Conservation (phyloP, 2,329 filamentous ascomycete genomes). For the Fusarium abutilonis region DNA sequence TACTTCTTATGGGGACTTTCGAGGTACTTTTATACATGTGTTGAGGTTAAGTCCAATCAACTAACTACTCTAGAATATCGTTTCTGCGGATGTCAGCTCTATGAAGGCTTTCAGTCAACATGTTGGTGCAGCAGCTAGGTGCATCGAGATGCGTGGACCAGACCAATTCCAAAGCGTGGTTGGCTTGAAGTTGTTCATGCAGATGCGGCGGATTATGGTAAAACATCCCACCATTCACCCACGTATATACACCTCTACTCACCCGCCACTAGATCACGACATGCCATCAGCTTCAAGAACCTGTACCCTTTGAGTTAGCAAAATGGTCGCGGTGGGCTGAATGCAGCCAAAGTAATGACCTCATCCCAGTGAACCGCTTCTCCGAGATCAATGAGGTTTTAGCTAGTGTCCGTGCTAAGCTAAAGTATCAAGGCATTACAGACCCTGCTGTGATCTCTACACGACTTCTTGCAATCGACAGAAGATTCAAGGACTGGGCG, state of each 20-base stretch:
- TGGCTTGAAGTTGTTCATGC: constrained; percentile 29
- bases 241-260: background rate
- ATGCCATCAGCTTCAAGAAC: constrained; percentile 40
- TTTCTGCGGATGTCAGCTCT: constrained; percentile 22
- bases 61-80: constrained; percentile 22
- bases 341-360: background rate
- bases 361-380: constrained; percentile 19
- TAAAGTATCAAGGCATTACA: constrained; percentile 24
- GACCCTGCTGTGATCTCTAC: constrained; percentile 15
- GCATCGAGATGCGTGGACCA: constrained; percentile 37
- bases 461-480: constrained; percentile 26
- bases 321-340: constrained; percentile 37
- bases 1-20: constrained; percentile 39
- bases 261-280: constrained; percentile 25
- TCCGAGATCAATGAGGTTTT: constrained; percentile 29
- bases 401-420: constrained; percentile 13
- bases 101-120: constrained; percentile 38
- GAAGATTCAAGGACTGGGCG: constrained; percentile 17
- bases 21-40: constrained; percentile 7
- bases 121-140: constrained; percentile 33
- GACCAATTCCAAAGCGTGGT: constrained; percentile 28
- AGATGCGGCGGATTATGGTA: constrained; percentile 37
- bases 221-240: background rate
- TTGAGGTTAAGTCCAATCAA: fast-evolving
- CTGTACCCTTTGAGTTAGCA: constrained; percentile 30